Evolutionary conservation across 73 alveolate genomes (phyloP), one percentile per base, ranked within the genome.

Genomic region (Paramecium caudatum): DNA sequence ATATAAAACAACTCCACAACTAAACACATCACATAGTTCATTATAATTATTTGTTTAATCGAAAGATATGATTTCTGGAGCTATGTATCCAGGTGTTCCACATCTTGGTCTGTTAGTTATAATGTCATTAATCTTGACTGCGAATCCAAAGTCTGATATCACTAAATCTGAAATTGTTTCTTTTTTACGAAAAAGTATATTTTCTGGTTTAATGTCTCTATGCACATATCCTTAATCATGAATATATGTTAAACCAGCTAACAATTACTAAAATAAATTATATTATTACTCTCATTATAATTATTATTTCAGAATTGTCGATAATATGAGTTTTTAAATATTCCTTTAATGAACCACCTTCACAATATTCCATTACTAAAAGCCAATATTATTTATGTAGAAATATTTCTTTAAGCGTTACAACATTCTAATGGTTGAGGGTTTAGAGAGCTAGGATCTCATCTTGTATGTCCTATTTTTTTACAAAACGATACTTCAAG

Each of bases 191-290:
- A 82, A 37, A 5, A 82, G 12, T 33, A 82, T 36, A 19, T 82
- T 82, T n/a, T 82, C 91, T 12, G 91, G 91, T 13, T 82, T 82
- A 0, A 82, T 82, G 15, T 82, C 91, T 46, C 91, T n/a, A 49
- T 82, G 91, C 8, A 47, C 83, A 19, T 47, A 82, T 21, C 91
- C 91, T 61, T 47, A 16, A 8, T 32, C 15, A 48, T 82, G 87
- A 9, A 82, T 47, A 25, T 82, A 82, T 3, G 43, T 68, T 74
- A 74, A 19, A 4, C 69, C 65, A 2, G 43, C 25, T 13, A 74
- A 43, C 6, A 74, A 5, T 74, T 74, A 74, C 88, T 74, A 41
- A 16, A 17, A 10, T 63, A 3, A 13, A 6, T 12, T 10, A 21
- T 16, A 1, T 19, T 41, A 4, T 9, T 74, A 74, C 88, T 17